Base-by-base conservation (phyloP, 768 basidiomycete species). In the Hygrocybe punicea region DNA sequence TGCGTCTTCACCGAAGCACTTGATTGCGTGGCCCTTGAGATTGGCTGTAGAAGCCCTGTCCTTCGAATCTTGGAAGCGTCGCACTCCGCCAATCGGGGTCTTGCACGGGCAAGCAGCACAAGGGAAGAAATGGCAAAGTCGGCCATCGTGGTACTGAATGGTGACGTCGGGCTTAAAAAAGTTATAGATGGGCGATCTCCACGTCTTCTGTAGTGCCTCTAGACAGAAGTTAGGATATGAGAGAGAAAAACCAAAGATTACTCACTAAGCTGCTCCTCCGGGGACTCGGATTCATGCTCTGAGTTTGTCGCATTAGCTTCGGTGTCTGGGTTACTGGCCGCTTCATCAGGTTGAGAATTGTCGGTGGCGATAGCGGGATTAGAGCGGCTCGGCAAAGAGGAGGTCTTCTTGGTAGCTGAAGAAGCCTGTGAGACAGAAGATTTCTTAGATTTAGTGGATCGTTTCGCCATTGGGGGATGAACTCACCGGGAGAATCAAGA, bases 1-100 rank as follows among this genome's bases (percentile, higher is more conserved):
- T 1, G 60, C 63, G 7, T 71, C 68, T 2, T 59, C 21, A 13
- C 70, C 71, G 66, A 67, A 72, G 64, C 74, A 74, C 0, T 13
- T 35, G 6, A 56, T 58, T 1, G 60, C 68, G 61, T 75, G 67
- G 45, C 63, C 63, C 16, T 55, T 46, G 39, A 71, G 53, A 60
- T 74, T 74, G 10, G 67, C 57, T 0, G 73, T 76, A 4, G 63
- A 69, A 10, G 48, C 53, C 0, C 51, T 40, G 54, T 72, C 70
- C 8, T 33, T 58, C 8, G 51, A 68, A 39, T 71, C 66, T 3
- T 68, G 59, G 44, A 62, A 72, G 5, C 63, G 44, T 1, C 35
- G 48, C 6, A 61, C 56, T 16, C 57, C 53, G 1, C 56, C 56
- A 4, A 66, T 40, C 0, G 7, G 40, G 1, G 42, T 35, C 17